Conservation (phyloP, 352 stramenopile species). For the Phytophthora cactorum region DNA sequence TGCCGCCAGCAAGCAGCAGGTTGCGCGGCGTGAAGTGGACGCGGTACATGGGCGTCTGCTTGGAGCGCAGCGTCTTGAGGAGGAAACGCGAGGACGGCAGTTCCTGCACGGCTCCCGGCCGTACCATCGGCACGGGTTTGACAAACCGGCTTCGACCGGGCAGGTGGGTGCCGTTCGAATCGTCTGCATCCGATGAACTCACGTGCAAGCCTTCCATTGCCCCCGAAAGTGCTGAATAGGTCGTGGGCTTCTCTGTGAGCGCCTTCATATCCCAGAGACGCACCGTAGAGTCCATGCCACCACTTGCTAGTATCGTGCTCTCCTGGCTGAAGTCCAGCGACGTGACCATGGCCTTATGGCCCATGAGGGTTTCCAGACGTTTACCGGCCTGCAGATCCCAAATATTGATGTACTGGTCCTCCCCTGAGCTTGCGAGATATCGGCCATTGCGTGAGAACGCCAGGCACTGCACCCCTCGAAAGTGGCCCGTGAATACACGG, state of each 20-base stretch:
- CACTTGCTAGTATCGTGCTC: constrained; percentile 76
- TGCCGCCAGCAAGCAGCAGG: constrained; percentile 75
- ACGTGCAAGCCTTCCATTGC: constrained; percentile 48
- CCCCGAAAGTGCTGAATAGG: constrained; percentile 31
- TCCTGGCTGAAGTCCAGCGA: constrained; percentile 84
- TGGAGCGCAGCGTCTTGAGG: constrained; percentile 86
- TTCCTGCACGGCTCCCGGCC: constrained; percentile 55
- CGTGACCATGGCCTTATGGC: constrained; percentile 77
- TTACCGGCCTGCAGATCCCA: constrained; percentile 94
- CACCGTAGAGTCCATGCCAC: constrained; percentile 80
- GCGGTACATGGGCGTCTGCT: constrained; percentile 85
- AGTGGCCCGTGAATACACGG: constrained; percentile 93
- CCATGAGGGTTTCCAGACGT: constrained; percentile 83
- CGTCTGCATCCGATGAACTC: constrained; percentile 17
- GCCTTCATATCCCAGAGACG: constrained; percentile 88
- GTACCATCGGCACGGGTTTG: constrained; percentile 66
- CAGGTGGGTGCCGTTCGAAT: constrained; percentile 18
- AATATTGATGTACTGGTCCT: constrained; percentile 92
- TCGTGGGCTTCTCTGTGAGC: constrained; percentile 59
- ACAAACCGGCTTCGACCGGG: constrained; percentile 44
- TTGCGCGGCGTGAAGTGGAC: constrained; percentile 87
- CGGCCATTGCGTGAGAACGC: constrained; percentile 91
- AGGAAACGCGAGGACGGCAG: constrained; percentile 73
- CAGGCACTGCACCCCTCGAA: constrained; percentile 86
- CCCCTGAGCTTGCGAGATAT: constrained; percentile 88